Evolutionary conservation across 2,329 filamentous ascomycete species (phyloP).

Genomic region (Fusarium sp.): DNA sequence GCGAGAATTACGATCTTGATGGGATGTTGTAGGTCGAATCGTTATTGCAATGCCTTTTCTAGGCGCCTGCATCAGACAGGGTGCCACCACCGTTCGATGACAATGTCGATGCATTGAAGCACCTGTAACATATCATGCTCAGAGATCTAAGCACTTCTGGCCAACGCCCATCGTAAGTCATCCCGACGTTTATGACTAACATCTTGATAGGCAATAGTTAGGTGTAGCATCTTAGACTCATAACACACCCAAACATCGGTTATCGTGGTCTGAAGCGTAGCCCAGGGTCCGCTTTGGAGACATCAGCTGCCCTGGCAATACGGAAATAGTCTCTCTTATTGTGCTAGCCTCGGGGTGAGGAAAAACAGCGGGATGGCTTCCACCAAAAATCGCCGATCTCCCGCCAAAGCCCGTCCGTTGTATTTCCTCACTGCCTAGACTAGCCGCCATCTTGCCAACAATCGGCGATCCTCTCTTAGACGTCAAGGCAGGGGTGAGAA

Average conservation of each 20-base stretch:
- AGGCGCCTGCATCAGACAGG: neutral
- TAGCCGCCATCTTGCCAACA: neutral
- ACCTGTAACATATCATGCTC: neutral
- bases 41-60: too few relatives aligned
- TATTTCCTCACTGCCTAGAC: too few relatives aligned
- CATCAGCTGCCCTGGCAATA: neutral
- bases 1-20: neutral
- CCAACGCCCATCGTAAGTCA: too few relatives aligned
- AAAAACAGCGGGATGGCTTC: too few relatives aligned
- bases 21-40: too few relatives aligned
- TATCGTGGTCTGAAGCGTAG: neutral
- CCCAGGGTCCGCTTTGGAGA: neutral
- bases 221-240: neutral
- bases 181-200: neutral
- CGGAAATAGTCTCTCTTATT: neutral
- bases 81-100: neutral
- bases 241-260: neutral
- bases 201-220: fast-evolving
- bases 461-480: too few relatives aligned
- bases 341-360: too few relatives aligned
- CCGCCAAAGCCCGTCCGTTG: too few relatives aligned
- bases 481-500: neutral
- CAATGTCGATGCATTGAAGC: neutral
- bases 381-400: too few relatives aligned
- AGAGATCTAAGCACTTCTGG: neutral